phyloP scores from a whole-genome alignment of 78 protist species.

The Guillardia theta region DNA sequence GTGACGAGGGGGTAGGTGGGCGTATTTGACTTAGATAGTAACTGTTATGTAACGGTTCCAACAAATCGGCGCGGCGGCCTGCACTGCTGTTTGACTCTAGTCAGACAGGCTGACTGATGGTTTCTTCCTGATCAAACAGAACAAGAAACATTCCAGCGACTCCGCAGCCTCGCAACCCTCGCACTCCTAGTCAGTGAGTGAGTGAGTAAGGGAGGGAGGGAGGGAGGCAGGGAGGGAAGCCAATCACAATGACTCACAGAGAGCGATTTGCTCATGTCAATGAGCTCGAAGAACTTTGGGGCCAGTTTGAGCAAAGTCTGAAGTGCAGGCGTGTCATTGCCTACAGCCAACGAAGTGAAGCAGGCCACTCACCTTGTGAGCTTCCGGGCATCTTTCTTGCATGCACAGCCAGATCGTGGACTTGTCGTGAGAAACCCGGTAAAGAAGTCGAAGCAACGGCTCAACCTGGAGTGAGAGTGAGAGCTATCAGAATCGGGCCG shows the following conservation, averaged over 20 bases:
- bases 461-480: background rate
- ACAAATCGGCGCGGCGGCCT: too few species aligned
- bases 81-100: too few species aligned
- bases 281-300: background rate
- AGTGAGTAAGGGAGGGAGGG: background rate
- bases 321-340: background rate
- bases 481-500: background rate
- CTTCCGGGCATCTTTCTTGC: conserved; percentile 27
- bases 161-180: background rate
- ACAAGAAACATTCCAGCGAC: background rate
- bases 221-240: background rate
- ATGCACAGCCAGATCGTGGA: conserved; percentile 19
- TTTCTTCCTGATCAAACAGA: background rate
- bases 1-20: too few species aligned
- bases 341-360: background rate
- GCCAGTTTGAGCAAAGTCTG: background rate
- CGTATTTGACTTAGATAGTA: too few species aligned
- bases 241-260: background rate
- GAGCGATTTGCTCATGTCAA: background rate
- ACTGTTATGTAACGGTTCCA: too few species aligned
- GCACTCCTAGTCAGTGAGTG: background rate
- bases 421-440: background rate
- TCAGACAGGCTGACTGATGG: too few species aligned
- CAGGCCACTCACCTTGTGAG: background rate
- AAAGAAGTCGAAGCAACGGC: background rate